These are phyloP conservation scores for Aethionema arabicum DNA, from an alignment of 345 rosid genomes.

Conservation along the genomic window DNA sequence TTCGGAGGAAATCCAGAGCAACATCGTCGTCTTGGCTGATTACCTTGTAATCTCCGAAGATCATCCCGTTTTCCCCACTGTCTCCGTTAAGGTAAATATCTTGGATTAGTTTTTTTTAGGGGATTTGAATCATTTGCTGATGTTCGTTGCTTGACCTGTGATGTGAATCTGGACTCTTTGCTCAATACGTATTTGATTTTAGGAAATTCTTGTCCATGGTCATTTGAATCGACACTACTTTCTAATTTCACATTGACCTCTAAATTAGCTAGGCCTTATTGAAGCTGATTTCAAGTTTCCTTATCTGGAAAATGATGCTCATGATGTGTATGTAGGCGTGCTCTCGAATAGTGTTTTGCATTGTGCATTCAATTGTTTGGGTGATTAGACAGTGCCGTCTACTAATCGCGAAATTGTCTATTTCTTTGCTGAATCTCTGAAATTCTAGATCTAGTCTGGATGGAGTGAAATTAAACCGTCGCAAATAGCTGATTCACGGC, in stretches of 20 bases:
- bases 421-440: neutral
- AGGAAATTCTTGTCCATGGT: neutral
- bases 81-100: conserved; percentile 64
- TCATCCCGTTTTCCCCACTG: conserved; percentile 47
- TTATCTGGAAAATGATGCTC: neutral
- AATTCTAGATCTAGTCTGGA: neutral
- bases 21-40: conserved; percentile 80
- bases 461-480: too few species aligned
- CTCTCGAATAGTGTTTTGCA: too few species aligned
- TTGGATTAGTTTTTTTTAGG: neutral
- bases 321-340: conserved; percentile 3
- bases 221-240: neutral
- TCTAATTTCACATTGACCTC: neutral
- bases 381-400: neutral
- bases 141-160: neutral
- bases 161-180: conserved; percentile 7
- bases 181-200: conserved; percentile 8
- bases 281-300: conserved; percentile 7
- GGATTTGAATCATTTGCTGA: neutral
- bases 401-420: too few species aligned
- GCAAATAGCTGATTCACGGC: neutral
- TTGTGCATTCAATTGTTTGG: neutral
- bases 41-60: conserved; percentile 69
- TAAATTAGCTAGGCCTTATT: neutral
- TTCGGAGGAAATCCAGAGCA: conserved; percentile 83